These are phyloP conservation scores for Cucurbita ficifolia DNA, from an alignment of 306 rosid genomes.

Conservation along the genomic window DNA sequence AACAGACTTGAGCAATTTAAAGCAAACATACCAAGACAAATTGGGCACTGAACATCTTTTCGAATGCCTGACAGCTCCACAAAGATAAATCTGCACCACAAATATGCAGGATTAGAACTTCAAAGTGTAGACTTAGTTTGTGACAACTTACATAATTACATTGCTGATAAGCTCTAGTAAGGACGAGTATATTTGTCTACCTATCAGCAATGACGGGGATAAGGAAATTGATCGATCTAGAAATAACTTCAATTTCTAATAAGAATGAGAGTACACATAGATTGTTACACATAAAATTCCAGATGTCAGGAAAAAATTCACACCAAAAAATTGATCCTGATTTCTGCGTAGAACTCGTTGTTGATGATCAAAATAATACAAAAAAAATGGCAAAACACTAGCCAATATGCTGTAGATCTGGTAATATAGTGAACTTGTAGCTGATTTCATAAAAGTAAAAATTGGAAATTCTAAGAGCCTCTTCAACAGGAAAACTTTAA, in stretches of 20 bases:
- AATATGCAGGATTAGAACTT: slow-evolving; percentile 4
- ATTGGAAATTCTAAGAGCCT: not conserved
- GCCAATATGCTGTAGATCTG: not conserved
- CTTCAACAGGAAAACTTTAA: not conserved
- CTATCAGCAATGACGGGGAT: not conserved
- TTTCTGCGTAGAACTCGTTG: not conserved
- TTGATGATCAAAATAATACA: not conserved
- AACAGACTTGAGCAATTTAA: slow-evolving; percentile 3
- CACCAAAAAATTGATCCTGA: not conserved
- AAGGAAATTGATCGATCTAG: not conserved
- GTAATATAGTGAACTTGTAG: not conserved
- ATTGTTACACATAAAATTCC: not conserved
- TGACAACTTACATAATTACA: not conserved
- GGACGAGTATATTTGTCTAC: not conserved
- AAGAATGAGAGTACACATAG: slow-evolving; percentile 2
- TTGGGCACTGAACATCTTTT: slow-evolving; percentile 89
- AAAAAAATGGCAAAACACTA: not conserved
- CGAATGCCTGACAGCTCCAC: slow-evolving; percentile 55
- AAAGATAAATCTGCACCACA: slow-evolving; percentile 42
- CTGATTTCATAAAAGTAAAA: not conserved
- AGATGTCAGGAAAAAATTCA: not conserved
- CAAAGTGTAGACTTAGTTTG: not conserved
- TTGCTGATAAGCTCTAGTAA: not conserved
- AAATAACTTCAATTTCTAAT: not conserved
- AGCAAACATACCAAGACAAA: slow-evolving; percentile 69